Evolutionary conservation across 108 stramenopile species (phyloP), one percentile per base, ranked within the genome.

Genomic region (Skeletonema potamos): DNA sequence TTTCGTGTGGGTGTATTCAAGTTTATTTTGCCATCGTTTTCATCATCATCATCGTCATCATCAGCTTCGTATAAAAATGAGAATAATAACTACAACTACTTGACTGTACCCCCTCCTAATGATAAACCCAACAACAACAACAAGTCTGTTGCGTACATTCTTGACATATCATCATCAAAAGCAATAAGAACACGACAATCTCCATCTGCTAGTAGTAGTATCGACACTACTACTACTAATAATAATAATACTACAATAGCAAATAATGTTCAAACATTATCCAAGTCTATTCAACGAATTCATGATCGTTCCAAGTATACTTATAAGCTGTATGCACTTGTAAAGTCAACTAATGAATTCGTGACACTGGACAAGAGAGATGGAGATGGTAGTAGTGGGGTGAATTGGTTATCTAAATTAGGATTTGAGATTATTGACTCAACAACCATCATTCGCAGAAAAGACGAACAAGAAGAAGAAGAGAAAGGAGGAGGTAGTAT

Each of bases 1-100:
- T 65, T 74, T 58, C 62, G 54, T 9, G 32, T 74, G 9, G 73
- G 73, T 10, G 22, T 74, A 43, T 74, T 74, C 46, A 65, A 74
- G 24, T 74, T 74, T 33, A 62, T 62, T 4, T 20, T 74, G 39
- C 73, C 73, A 10, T 66, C 64, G 13, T 74, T 66, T 74, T 66
- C 64, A 12, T 58, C 58, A 1, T 13, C 27, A 1, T 30, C 55
- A n/a, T 17, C 24, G 1, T 27, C 29, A 33, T 26, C 58, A 36
- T 2, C 22, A 32, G 13, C 15, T 2, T n/a, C 4, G 17, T 17
- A 17, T 6, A 51, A 4, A 1, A 51, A n/a, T 51, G 22, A 33
- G 18, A 30, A 20, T 8, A 54, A 34, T 26, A 20, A 34, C 0
- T 29, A 26, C n/a, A n/a, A n/a, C 13, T 54, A 15, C 20, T 28